These are phyloP conservation scores for Trichosporon sp. DNA, from an alignment of 1,284 basidiomycete species.

Conservation along the genomic window DNA sequence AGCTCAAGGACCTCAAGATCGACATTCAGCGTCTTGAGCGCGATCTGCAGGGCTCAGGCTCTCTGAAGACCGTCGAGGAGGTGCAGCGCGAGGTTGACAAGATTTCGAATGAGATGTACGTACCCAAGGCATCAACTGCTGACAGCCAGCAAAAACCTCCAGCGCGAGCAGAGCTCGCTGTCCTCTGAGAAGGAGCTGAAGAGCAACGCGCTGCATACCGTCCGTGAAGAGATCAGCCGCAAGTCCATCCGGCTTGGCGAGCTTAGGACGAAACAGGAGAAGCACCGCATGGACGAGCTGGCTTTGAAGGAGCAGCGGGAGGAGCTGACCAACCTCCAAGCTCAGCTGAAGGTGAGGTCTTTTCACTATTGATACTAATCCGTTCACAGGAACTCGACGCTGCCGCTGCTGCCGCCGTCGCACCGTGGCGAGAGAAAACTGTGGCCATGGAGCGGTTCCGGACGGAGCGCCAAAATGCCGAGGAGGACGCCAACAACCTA, in stretches of 20 bases:
- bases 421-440: constrained; percentile 53
- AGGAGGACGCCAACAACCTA: constrained; percentile 44
- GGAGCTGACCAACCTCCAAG: constrained; percentile 59
- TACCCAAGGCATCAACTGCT: constrained; percentile 17
- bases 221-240: constrained; percentile 59
- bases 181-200: constrained; percentile 70
- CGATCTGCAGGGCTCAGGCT: constrained; percentile 70
- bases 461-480: constrained; percentile 41
- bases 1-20: constrained; percentile 66
- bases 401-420: constrained; percentile 43
- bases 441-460: constrained; percentile 43
- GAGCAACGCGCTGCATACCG: constrained; percentile 62
- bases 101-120: constrained; percentile 69
- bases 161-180: constrained; percentile 68
- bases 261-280: constrained; percentile 66
- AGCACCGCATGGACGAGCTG: constrained; percentile 66
- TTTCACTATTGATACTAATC: not conserved
- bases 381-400: constrained; percentile 44
- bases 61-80: constrained; percentile 77
- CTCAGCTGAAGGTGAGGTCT: constrained; percentile 45
- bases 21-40: constrained; percentile 71
- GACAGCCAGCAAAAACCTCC: constrained; percentile 65
- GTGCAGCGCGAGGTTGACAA: constrained; percentile 74
- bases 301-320: constrained; percentile 66
- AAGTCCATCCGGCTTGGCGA: constrained; percentile 68